A percentile compares a stretch with the other conserved stretches of the same genome.
phyloP scores from a whole-genome alignment of 2,329 filamentous ascomycete species.

The Colletotrichum sp. region DNA sequence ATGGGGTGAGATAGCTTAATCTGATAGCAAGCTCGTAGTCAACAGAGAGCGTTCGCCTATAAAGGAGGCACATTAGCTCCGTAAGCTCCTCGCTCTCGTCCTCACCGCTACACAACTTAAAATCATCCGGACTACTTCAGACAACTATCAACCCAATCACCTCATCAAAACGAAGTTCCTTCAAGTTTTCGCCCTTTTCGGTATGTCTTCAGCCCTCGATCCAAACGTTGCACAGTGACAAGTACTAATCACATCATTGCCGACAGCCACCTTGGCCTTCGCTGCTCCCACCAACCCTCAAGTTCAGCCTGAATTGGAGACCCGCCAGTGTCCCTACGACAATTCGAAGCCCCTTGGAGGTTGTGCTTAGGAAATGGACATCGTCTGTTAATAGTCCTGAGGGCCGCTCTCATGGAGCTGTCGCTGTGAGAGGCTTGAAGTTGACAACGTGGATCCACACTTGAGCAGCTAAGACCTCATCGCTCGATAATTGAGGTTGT shows the following conservation, averaged over 20 bases:
- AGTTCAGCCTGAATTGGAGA: not conserved
- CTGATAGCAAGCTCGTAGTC: not conserved
- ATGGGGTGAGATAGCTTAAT: not conserved
- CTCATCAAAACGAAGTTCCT: not conserved
- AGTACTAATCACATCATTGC: too few relatives aligned
- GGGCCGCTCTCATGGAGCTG: not conserved
- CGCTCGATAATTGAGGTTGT: not conserved
- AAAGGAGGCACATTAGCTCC: not conserved
- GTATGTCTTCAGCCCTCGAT: not conserved
- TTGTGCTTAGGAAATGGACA: not conserved
- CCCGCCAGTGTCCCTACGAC: not conserved
- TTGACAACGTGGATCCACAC: not conserved
- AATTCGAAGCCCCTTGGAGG: not conserved
- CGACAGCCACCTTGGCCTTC: not conserved
- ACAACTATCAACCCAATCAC: not conserved
- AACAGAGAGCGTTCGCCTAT: not conserved
- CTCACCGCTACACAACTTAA: not conserved
- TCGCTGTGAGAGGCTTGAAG: not conserved
- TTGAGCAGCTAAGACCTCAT: fast-evolving
- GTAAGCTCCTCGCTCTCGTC: not conserved
- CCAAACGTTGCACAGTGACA: too few relatives aligned
- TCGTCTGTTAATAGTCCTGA: not conserved
- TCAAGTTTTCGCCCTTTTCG: not conserved
- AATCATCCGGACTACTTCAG: not conserved
- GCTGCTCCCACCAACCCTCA: not conserved